Base-by-base conservation (phyloP, 2,329 filamentous ascomycete species). In the Davidsoniella australis region DNA sequence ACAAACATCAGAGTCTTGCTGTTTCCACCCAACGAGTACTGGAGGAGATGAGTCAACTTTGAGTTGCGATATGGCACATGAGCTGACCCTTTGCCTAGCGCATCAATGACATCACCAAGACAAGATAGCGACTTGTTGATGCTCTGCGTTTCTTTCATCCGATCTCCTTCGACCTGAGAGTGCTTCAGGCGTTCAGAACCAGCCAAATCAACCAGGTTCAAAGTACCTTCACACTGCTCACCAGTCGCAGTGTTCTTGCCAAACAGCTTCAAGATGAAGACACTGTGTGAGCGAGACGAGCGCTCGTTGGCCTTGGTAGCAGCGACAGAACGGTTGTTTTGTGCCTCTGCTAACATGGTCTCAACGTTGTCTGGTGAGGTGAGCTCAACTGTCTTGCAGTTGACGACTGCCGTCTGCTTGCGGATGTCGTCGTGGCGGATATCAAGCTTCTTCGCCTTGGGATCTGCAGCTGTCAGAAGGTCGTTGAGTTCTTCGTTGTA, bases 1-100 rank as follows among this genome's bases (percentile, higher is more conserved):
- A 96, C 86, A 63, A 98, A 94, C 91, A 98, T 98, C 58, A 98
- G 80, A 0, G 91, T 98, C 67, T 95, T 94, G 57, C 83, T 91
- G 63, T 94, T 95, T 14, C 91, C 91, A 3, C 91, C 89, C 6
- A 98, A 70, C 2, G 86, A 94, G 61, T 91, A 93, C 75, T 96
- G 86, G 37, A 98, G 73, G 43, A 98, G 73, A 60, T 95, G 94
- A 7, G 91, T 98, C 56, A 98, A 73, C 75, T 95, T 96, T 57
- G 85, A 94, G 66, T 96, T 96, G 49, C 91, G 73, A 67, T 96
- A 98, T 1, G 91, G 91, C 41, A 98, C 77, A 59, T 95, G 89
- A 5, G 74, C 75, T 50, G 82, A 85, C 29, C 85, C 85, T 54
- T 81, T 78, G 12, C 88, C 89, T n/a, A 98, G 73, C 0, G 87